Evolutionary conservation across 2,329 filamentous ascomycete species (phyloP), one percentile per base, ranked within the genome.

Genomic region (Dactylonectria estremocensis): DNA sequence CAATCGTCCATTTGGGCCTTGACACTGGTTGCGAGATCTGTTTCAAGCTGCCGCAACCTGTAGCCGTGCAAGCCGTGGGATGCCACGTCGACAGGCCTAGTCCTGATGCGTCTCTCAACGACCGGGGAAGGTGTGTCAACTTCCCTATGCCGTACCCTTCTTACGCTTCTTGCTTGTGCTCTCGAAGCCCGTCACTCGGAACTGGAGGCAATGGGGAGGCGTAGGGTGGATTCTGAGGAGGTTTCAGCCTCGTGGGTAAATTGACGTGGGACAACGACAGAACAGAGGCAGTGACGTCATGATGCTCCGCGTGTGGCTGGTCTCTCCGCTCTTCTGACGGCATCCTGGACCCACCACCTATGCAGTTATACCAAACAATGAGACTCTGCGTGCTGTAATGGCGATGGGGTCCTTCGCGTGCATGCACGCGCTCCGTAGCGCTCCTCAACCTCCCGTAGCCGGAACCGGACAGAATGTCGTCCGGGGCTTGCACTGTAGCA

Each of bases 171-270:
- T 28, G 24, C 7, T 28, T 43, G 40, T n/a, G 40, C 40, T 43
- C 40, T n/a, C 7, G n/a, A 43, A 43, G 40, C 40, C 14, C n/a
- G 40, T 43, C 40, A 28, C 24, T 28, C 4, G 24, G 24, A 28
- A 68, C 31, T 64, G 61, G 40, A 54, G 31, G 56, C 57, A 53
- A 49, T 35, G 37, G 50, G 24, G 40, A 43, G 33, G 10, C 18
- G 33, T 46, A 56, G 31, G 53, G 61, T 66, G 50, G 58, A 61
- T 60, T 61, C 61, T 40, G 56, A 40, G 48, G 24, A 66, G 45
- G 73, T 75, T 75, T 75, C 73, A 75, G 73, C 73, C 73, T 75
- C 73, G 63, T 75, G 63, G 70, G 48, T 72, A 68, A 65, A 74
- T 70, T 68, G 73, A 75, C 68, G 68, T 71, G 71, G 73, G 66